Evolutionary conservation across 1,284 basidiomycete species (phyloP).

Genomic region (Sporisorium exsertum): DNA sequence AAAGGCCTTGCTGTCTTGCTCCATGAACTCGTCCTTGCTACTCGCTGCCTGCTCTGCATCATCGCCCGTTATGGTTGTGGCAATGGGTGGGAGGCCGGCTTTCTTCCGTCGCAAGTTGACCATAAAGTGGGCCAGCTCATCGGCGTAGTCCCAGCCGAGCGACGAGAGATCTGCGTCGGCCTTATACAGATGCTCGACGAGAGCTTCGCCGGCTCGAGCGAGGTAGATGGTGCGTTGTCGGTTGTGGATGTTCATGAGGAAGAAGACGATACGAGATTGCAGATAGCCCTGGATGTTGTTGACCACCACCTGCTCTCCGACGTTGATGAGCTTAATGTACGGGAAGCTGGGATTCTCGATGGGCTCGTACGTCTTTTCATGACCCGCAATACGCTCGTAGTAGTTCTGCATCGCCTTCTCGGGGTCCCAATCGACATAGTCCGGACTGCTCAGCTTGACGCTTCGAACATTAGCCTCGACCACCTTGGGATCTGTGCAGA

Average conservation of each 20-base stretch:
- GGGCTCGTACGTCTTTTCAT: constrained; percentile 88
- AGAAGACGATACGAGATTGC: constrained; percentile 92
- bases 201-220: constrained; percentile 69
- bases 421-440: constrained; percentile 93
- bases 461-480: constrained; percentile 93
- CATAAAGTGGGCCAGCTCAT: constrained; percentile 71
- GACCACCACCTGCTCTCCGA: constrained; percentile 72
- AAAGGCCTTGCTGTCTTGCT: constrained; percentile 39
- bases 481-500: constrained; percentile 79
- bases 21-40: constrained; percentile 35
- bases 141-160: constrained; percentile 93
- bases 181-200: constrained; percentile 98
- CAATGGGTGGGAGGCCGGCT: constrained; percentile 33
- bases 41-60: constrained; percentile 9
- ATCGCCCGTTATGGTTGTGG: background rate
- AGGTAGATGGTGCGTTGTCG: constrained; percentile 80
- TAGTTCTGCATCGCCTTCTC: constrained; percentile 92
- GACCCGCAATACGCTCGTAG: constrained; percentile 85
- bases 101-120: constrained; percentile 59
- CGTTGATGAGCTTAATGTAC: constrained; percentile 95
- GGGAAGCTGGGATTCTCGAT: constrained; percentile 80
- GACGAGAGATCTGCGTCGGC: constrained; percentile 96
- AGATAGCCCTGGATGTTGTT: constrained; percentile 86
- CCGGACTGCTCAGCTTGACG: constrained; percentile 90
- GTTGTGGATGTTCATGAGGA: constrained; percentile 98